A percentile compares a stretch with the other conserved stretches of the same genome.
phyloP scores from a whole-genome alignment of 202 grass and related monocot species.

The Musa balbisiana region DNA sequence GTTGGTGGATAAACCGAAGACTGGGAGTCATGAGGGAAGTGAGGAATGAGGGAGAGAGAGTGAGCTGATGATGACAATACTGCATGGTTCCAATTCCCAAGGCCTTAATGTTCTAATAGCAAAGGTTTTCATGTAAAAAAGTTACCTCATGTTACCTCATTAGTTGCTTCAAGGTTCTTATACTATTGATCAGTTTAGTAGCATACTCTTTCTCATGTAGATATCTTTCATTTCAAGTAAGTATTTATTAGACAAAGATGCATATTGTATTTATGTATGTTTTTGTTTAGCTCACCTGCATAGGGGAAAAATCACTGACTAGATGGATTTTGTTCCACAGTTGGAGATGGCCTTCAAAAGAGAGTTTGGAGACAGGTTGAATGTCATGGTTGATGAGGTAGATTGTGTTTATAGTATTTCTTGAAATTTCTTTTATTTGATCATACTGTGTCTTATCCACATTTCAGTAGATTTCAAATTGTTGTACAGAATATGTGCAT shows the following conservation, averaged over 20 bases:
- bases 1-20: no score
- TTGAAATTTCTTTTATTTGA: slow-evolving; percentile 15
- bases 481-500: slow-evolving; percentile 58
- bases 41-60: no score
- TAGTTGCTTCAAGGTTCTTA: no score
- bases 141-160: no score
- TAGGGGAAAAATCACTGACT: slow-evolving; percentile 16
- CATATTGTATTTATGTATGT: neutral
- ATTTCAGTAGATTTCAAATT: slow-evolving; percentile 1
- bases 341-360: slow-evolving; percentile 94
- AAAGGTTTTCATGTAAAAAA: no score
- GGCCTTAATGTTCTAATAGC: no score
- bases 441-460: slow-evolving; percentile 6
- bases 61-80: no score
- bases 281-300: slow-evolving; percentile 14
- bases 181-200: no score
- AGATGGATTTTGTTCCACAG: slow-evolving; percentile 34
- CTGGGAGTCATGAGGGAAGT: no score
- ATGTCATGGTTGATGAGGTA: slow-evolving; percentile 64
- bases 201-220: no score
- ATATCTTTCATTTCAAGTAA: no score
- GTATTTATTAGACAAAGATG: neutral
- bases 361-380: slow-evolving; percentile 65
- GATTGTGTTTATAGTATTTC: slow-evolving; percentile 14
- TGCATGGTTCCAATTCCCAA: no score